Conservation (phyloP, 805 yeast genomes). For the Jamesozyma lodderae region DNA sequence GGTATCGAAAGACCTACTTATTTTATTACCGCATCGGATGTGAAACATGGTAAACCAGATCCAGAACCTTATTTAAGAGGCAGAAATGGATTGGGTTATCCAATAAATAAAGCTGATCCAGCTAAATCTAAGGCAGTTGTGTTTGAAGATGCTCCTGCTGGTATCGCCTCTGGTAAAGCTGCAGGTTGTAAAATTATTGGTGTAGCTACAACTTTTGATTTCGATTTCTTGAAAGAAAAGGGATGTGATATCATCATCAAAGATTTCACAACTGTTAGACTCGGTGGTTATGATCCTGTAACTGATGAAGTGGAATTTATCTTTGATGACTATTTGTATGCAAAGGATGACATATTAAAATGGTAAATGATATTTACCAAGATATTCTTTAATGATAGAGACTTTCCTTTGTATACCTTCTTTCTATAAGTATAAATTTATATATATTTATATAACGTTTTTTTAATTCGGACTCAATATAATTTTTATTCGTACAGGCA, state of each 20-base stretch:
- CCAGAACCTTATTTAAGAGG: conserved; percentile 74
- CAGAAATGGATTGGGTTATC: conserved; percentile 32
- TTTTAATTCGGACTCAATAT: too few species aligned
- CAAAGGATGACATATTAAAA: conserved; percentile 30
- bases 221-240: conserved; percentile 56
- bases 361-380: too few species aligned
- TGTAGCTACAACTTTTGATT: conserved; percentile 69
- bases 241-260: conserved; percentile 80
- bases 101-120: conserved; percentile 30
- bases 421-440: too few species aligned
- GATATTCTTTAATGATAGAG: too few species aligned
- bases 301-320: conserved; percentile 32
- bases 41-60: conserved; percentile 72
- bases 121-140: conserved; percentile 43
- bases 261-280: conserved; percentile 54
- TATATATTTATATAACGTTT: too few species aligned
- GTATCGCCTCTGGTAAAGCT: conserved; percentile 71
- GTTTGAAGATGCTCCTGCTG: conserved; percentile 88
- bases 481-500: too few species aligned
- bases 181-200: conserved; percentile 81
- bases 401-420: too few species aligned
- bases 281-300: conserved; percentile 43
- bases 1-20: conserved; percentile 54
- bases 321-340: conserved; percentile 33
- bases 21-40: conserved; percentile 78